Conservation (phyloP, 495 filamentous ascomycete species). For the Neurospora sp. region DNA sequence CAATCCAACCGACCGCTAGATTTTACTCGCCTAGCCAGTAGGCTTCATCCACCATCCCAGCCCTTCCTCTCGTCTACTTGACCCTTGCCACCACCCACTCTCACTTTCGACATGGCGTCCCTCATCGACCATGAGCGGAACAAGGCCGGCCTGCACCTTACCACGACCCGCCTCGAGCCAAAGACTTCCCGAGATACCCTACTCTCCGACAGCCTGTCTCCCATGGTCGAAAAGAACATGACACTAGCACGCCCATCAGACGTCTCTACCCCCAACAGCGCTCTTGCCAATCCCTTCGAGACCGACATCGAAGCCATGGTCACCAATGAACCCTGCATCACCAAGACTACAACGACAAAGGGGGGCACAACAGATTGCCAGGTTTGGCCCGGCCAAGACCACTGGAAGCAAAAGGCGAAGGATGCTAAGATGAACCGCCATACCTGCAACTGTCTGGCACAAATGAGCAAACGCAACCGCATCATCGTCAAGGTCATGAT, state of each 20-base stretch:
- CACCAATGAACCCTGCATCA: constrained; percentile 17
- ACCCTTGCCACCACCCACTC: background rate
- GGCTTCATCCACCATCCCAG: background rate
- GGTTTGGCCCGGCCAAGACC: constrained; percentile 41
- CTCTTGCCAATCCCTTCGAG: constrained; percentile 33
- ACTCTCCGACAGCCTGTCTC: constrained; percentile 14
- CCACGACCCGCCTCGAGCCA: constrained; percentile 6
- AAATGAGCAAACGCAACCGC: constrained; percentile 36
- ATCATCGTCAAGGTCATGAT: constrained; percentile 34
- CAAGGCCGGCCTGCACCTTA: constrained; percentile 23
- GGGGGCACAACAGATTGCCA: constrained; percentile 29
- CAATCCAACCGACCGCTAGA: background rate
- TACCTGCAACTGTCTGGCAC: constrained; percentile 33
- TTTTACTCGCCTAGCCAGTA: background rate
- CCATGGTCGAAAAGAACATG: constrained; percentile 19
- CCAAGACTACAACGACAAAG: constrained; percentile 22
- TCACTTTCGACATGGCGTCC: constrained; percentile 17
- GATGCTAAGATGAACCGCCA: constrained; percentile 35
- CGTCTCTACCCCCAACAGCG: constrained; percentile 28
- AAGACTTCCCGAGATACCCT: constrained; percentile 21
- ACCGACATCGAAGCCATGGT: constrained; percentile 39
- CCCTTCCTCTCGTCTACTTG: background rate
- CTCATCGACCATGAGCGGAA: constrained; percentile 11
- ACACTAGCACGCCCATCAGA: constrained; percentile 19
- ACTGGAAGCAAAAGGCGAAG: constrained; percentile 39